Percentiles rank a stretch among this genome's conserved stretches.
Conservation (phyloP, 2,329 filamentous ascomycete genomes). For the Pyrenophora seminiperda region DNA sequence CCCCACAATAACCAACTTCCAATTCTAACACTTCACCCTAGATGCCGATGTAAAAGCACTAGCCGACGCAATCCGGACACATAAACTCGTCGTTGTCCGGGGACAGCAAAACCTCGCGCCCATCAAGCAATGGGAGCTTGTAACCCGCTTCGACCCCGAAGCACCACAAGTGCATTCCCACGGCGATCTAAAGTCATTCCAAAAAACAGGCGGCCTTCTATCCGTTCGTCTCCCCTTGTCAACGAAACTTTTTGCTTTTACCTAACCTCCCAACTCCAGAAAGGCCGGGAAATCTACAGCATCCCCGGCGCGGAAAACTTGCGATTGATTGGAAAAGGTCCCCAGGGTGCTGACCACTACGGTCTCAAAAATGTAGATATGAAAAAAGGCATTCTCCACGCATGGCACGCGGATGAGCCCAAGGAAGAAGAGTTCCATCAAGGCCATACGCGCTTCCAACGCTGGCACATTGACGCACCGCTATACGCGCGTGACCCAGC, state of each 20-base stretch:
- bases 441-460: conserved; percentile 54
- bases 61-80: conserved; percentile 50
- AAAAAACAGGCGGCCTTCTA: conserved; percentile 50
- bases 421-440: conserved; percentile 55
- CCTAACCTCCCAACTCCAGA: accelerated
- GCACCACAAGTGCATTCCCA: conserved; percentile 52
- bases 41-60: conserved; percentile 27
- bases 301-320: conserved; percentile 54
- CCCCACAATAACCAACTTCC: too few relatives aligned
- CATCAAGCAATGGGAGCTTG: conserved; percentile 54
- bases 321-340: conserved; percentile 54
- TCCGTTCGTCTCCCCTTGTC: conserved; percentile 50
- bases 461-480: conserved; percentile 58
- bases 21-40: neutral
- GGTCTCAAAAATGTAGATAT: conserved; percentile 50
- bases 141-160: conserved; percentile 50
- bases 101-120: conserved; percentile 51
- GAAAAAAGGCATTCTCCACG: conserved; percentile 38
- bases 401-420: conserved; percentile 47
- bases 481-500: conserved; percentile 52
- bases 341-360: conserved; percentile 53
- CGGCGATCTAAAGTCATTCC: conserved; percentile 51
- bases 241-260: too few relatives aligned
- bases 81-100: conserved; percentile 54
- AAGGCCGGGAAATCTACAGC: conserved; percentile 1